These are phyloP conservation scores for Rhizophagus sp. DNA, from an alignment of 192 early-diverging fungal genomes.

Conservation along the genomic window DNA sequence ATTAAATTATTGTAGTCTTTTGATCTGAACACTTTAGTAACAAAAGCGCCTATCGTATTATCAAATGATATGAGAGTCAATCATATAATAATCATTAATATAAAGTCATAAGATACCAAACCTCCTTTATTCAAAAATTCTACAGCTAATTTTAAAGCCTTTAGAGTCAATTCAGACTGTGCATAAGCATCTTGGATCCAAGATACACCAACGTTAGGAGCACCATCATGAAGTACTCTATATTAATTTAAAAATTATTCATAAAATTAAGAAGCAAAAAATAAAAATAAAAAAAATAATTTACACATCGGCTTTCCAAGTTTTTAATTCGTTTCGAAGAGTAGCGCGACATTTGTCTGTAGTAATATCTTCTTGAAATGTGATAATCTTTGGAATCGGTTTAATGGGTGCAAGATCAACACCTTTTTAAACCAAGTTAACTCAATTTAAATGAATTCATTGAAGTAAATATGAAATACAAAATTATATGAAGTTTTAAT, in stretches of 20 bases:
- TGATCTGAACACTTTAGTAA: slow-evolving; percentile 98
- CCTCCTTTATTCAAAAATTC: slow-evolving; percentile 92
- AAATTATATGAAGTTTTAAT: slow-evolving; percentile 3
- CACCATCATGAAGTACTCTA: slow-evolving; percentile 96
- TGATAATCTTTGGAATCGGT: slow-evolving; percentile 93
- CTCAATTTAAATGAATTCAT: background rate
- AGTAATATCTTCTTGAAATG: slow-evolving; percentile 95
- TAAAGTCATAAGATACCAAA: background rate
- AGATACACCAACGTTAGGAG: slow-evolving; percentile 94
- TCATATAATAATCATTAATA: background rate
- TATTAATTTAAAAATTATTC: background rate
- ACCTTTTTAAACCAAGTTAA: slow-evolving; percentile 35
- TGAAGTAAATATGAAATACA: background rate
- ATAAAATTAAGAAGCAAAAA: slow-evolving; percentile 2
- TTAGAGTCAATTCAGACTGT: slow-evolving; percentile 91
- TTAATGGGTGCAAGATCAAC: slow-evolving; percentile 96
- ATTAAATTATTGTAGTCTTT: slow-evolving; percentile 99
- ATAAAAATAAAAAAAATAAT: slow-evolving; percentile 2
- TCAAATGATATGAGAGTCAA: background rate
- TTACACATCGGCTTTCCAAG: slow-evolving; percentile 98
- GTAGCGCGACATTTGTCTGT: slow-evolving; percentile 88
- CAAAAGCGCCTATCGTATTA: slow-evolving; percentile 62
- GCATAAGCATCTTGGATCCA: slow-evolving; percentile 98
- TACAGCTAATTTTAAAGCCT: slow-evolving; percentile 89
- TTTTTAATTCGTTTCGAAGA: slow-evolving; percentile 88